Base-by-base conservation (phyloP, 75 land plant species). In the Chamaecyparis obtusa region DNA sequence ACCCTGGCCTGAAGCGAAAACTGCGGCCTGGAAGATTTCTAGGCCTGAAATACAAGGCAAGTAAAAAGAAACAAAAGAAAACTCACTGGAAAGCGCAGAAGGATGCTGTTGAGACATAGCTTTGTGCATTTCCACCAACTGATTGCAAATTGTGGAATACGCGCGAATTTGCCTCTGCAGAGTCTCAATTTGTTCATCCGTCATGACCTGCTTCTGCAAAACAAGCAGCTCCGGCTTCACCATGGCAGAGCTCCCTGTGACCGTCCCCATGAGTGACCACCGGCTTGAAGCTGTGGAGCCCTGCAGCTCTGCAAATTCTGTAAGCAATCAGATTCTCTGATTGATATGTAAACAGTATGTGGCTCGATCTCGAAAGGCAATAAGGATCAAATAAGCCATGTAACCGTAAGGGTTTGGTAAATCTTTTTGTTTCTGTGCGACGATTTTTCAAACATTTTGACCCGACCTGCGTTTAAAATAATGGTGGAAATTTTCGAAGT, bases 41-140 rank as follows among this genome's bases (percentile, higher is more conserved):
- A 64, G 8, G 69, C 27, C 27, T 7, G n/a, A 64, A 64, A 24
- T 5, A 5, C 5, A 21, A 57, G 24, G 24, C 64, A n/a, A 71
- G 75, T 30, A 30, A 71, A 71, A 71, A 71, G 11, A 71, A 71
- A 30, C 75, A 27, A 8, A 77, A 13, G 1, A 14, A 77, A 11
- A 41, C 44, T 39, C 21, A 78, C 81, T 17, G 36, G 81, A 27
- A 37, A 78, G 44, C 6, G 81, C 19, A 19, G 81, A 78, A 78
- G 81, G 82, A 1, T 69, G 86, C 5, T 86, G 86, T 24, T 57
- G 74, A 30, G 35, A 27, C 86, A 51, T 17, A 33, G 86, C 86
- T 71, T 36, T 69, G 37, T 86, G 86, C 86, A 86, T 86, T 24
- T 86, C 86, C 86, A 86, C 41, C 49, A 86, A 41, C 86, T 86